Conservation (phyloP, 768 basidiomycete species). For the Russula vinacea region DNA sequence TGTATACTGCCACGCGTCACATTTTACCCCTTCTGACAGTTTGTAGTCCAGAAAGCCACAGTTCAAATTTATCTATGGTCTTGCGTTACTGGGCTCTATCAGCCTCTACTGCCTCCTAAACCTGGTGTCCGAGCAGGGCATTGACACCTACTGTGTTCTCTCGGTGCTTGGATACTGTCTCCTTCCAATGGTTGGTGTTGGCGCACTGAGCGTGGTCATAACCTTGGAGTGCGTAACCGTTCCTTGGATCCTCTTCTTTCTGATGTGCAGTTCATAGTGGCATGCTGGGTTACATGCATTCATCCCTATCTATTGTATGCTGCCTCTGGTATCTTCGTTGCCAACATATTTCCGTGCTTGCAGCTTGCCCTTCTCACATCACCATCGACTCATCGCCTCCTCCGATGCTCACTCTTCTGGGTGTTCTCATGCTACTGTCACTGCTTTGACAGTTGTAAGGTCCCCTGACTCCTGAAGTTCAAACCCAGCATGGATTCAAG, state of each 20-base stretch:
- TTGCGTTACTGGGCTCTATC: slow-evolving; percentile 88
- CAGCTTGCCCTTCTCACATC: too few relatives aligned
- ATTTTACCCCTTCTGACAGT: neutral
- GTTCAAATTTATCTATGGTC: slow-evolving; percentile 99
- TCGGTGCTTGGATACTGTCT: slow-evolving; percentile 97
- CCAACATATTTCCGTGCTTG: too few relatives aligned
- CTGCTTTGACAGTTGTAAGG: too few relatives aligned
- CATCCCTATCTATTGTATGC: slow-evolving; percentile 81
- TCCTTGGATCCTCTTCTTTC: slow-evolving; percentile 12
- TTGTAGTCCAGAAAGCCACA: slow-evolving; percentile 93
- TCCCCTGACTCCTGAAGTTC: too few relatives aligned
- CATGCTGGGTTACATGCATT: slow-evolving; percentile 79
- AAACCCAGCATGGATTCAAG: too few relatives aligned
- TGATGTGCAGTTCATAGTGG: slow-evolving; percentile 48
- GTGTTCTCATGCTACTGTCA: too few relatives aligned
- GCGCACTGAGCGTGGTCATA: slow-evolving; percentile 80
- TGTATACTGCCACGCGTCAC: slow-evolving; percentile 38
- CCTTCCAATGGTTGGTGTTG: slow-evolving; percentile 92
- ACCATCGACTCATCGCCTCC: too few relatives aligned
- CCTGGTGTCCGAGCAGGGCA: slow-evolving; percentile 93
- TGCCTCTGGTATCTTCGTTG: slow-evolving; percentile 93
- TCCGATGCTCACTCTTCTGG: too few relatives aligned
- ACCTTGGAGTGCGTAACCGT: slow-evolving; percentile 73
- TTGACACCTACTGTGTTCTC: slow-evolving; percentile 92
- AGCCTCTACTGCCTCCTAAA: slow-evolving; percentile 95